These are phyloP conservation scores for Beta macrorhiza DNA, from an alignment of 179 eudicot species.

Conservation along the genomic window DNA sequence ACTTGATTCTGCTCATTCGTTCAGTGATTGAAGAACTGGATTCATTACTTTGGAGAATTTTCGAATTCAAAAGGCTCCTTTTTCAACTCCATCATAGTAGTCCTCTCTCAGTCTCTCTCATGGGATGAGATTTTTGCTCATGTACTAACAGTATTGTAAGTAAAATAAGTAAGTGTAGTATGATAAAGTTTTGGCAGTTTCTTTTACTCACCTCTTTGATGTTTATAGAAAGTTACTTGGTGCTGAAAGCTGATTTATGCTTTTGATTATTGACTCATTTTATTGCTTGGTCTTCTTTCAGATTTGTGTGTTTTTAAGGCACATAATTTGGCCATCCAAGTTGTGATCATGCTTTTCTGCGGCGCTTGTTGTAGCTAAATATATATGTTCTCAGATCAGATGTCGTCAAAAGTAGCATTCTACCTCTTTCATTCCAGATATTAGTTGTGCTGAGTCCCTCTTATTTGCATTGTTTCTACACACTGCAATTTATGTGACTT, in stretches of 20 bases:
- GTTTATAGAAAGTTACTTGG: neutral
- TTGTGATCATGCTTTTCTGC: too few species aligned
- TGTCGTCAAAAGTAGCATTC: too few species aligned
- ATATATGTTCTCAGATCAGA: too few species aligned
- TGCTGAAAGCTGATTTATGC: neutral
- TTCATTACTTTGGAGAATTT: neutral
- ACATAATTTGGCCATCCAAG: neutral
- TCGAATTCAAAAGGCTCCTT: neutral
- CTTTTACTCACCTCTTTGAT: neutral
- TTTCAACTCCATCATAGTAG: neutral
- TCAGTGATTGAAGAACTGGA: conserved; percentile 1
- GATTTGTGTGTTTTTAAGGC: neutral
- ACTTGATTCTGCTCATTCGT: conserved; percentile 27
- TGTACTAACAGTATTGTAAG: neutral
- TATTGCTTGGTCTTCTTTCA: neutral
- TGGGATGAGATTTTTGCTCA: neutral
- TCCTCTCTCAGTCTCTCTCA: neutral
- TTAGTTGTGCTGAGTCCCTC: too few species aligned
- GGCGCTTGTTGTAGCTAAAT: too few species aligned
- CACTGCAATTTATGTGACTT: too few species aligned
- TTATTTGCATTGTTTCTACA: too few species aligned
- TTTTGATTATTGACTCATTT: neutral
- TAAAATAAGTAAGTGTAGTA: neutral
- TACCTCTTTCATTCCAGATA: too few species aligned
- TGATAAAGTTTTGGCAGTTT: neutral